A percentile compares a stretch with the other conserved stretches of the same genome.
Conservation (phyloP, 2,329 filamentous ascomycete species). For the Dactylonectria estremocensis region DNA sequence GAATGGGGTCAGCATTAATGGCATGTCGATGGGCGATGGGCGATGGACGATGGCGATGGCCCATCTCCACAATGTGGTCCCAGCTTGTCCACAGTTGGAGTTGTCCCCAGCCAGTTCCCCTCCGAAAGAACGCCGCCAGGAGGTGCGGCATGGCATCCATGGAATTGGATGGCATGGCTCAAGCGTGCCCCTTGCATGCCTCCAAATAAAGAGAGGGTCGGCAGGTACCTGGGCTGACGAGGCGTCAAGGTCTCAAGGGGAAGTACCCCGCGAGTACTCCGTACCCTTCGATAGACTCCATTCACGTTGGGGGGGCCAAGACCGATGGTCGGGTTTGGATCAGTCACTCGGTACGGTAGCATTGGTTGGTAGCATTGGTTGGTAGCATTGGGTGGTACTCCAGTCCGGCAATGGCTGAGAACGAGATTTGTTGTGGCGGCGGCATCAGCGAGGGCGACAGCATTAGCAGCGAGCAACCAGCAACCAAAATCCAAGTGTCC, state of each 20-base stretch:
- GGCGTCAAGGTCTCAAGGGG: slow-evolving; percentile 24
- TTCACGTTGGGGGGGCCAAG: slow-evolving; percentile 28
- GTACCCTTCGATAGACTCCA: slow-evolving; percentile 8
- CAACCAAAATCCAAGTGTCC: background rate
- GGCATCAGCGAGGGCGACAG: slow-evolving; percentile 12
- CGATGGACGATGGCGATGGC: slow-evolving; percentile 30
- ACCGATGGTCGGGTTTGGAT: slow-evolving; percentile 13
- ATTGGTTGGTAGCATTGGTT: slow-evolving; percentile 2
- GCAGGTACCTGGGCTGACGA: slow-evolving; percentile 15
- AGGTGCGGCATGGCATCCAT: slow-evolving; percentile 19
- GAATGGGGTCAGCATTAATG: slow-evolving; percentile 28
- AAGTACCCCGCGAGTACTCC: slow-evolving; percentile 12
- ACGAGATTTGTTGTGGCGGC: slow-evolving; percentile 18
- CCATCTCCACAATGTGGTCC: slow-evolving; percentile 26
- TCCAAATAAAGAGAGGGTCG: slow-evolving; percentile 17
- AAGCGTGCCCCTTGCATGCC: slow-evolving; percentile 32
- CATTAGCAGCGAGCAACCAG: slow-evolving; percentile 10
- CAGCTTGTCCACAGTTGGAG: slow-evolving; percentile 17
- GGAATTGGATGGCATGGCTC: slow-evolving; percentile 15
- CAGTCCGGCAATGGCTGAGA: background rate
- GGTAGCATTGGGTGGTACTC: slow-evolving; percentile 8
- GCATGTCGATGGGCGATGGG: slow-evolving; percentile 30
- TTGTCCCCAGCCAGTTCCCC: slow-evolving; percentile 12
- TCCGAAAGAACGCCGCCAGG: slow-evolving; percentile 16
- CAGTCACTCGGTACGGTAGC: background rate